Base-by-base conservation (phyloP, 176 grass and related monocot species). In the Oryza coarctata region DNA sequence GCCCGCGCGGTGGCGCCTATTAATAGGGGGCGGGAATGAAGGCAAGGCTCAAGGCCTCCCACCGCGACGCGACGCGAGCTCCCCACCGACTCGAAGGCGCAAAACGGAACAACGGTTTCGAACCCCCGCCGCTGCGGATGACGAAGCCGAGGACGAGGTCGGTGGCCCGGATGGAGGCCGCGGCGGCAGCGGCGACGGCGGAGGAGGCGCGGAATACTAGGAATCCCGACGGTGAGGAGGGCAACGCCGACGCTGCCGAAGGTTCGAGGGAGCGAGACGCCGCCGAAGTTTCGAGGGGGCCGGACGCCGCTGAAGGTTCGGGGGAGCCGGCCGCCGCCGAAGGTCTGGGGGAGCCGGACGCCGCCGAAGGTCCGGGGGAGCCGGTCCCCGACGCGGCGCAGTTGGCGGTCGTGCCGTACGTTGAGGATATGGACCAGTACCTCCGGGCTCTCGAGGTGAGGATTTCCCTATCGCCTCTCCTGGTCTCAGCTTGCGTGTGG, bases 381-480 rank as follows among this genome's bases (percentile, higher is more conserved):
- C 47, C 17, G 17, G 15, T 18, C 49, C 49, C 49, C 18, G 5
- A 55, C 7, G 82, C 40, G 40, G 70, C 82, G 31, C 64, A 63
- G 64, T 64, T 39, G 64, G 65, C 70, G 0, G 71, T 85, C 13
- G 65, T 12, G 32, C 70, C 82, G 9, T 88, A 88, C 50, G 15
- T 72, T 35, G 39, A 9, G 33, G 86, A 83, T 7, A 88, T 91
- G 62, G 69, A 82, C 23, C 72, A 27, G 4, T 86, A 91, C 74
- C 50, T 86, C 44, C 78, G 86, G 32, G 82, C 68, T 39, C 44
- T 88, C 68, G 90, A 91, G 78, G 90, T 91, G 78, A 91, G 78
- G 41, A 8, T 63, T 76, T 50, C 67, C 63, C 34, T 20, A 64
- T 20, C 50, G n/a, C 27, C 38, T 1, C n/a, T 70, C 22, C 70